Evolutionary conservation across 257 asterid genomes (phyloP).

Genomic region (Nicotiana noctiflora): DNA sequence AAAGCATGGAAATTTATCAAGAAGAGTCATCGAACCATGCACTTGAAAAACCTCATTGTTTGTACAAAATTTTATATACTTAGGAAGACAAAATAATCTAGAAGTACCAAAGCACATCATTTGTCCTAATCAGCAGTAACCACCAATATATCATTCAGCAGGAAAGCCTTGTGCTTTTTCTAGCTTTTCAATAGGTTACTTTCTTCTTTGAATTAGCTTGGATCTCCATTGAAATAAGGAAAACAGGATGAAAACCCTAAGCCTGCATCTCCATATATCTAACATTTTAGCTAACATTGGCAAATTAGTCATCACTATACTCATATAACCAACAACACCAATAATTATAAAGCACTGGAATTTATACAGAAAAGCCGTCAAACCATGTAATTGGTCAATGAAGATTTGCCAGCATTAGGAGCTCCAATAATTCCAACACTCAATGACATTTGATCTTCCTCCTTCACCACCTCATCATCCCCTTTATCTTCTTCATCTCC

Average conservation of each 20-base stretch:
- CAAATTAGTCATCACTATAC: neutral
- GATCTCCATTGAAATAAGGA: neutral
- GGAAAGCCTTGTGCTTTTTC: neutral
- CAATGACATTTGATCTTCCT: conserved; percentile 82
- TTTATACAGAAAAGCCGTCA: neutral
- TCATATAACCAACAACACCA: neutral
- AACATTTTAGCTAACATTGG: neutral
- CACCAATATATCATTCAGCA: neutral
- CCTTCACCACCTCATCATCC: conserved; percentile 49
- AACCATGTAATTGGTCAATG: conserved; percentile 81
- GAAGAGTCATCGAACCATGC: neutral
- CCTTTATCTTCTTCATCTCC: conserved; percentile 27
- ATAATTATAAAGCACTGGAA: neutral
- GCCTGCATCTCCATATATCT: neutral
- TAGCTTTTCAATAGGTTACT: neutral
- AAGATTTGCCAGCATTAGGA: conserved; percentile 95
- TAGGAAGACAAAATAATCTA: neutral
- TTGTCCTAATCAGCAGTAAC: neutral
- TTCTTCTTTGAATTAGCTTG: neutral
- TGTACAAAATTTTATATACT: neutral
- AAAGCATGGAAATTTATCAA: neutral
- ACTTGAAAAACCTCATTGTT: neutral
- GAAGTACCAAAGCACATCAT: neutral
- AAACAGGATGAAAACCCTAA: neutral
- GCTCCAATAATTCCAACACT: conserved; percentile 90